These are phyloP conservation scores for Calycina herbarum DNA, from an alignment of 2,329 filamentous ascomycete species.

Conservation along the genomic window DNA sequence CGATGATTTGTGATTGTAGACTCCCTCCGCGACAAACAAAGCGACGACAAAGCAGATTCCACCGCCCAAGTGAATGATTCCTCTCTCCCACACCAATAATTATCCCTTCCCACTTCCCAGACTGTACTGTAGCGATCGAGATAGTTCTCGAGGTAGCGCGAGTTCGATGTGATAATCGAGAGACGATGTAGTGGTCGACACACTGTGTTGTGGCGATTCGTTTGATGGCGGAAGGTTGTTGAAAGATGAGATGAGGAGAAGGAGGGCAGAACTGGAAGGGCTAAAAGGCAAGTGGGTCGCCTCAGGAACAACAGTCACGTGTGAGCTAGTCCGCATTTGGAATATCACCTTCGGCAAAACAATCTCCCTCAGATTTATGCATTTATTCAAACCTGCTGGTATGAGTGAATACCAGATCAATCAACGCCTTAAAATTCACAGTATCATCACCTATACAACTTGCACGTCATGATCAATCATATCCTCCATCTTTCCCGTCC, in stretches of 20 bases:
- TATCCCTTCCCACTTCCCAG: conserved; percentile 20
- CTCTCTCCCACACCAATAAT: conserved; percentile 17
- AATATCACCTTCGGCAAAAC: too few species aligned
- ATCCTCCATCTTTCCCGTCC: too few species aligned
- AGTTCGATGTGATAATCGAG: neutral
- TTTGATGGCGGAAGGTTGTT: conserved; percentile 2
- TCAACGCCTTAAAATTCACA: too few species aligned
- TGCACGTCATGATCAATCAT: too few species aligned
- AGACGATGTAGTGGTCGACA: neutral
- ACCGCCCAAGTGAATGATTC: conserved; percentile 21
- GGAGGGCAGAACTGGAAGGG: neutral
- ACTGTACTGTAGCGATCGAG: conserved; percentile 3
- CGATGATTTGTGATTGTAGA: conserved; percentile 28
- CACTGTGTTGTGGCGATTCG: neutral
- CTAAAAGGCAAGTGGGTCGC: neutral
- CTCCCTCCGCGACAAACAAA: conserved; percentile 33
- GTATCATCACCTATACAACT: too few species aligned
- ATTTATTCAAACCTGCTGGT: too few species aligned
- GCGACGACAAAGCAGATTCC: conserved; percentile 27
- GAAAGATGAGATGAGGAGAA: conserved; percentile 4
- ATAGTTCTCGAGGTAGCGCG: neutral
- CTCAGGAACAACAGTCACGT: neutral
- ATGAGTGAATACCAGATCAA: too few species aligned
- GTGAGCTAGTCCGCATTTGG: too few species aligned
- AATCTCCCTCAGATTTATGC: too few species aligned